phyloP scores from a whole-genome alignment of 805 yeast species.

The Danielozyma ontarioensis region DNA sequence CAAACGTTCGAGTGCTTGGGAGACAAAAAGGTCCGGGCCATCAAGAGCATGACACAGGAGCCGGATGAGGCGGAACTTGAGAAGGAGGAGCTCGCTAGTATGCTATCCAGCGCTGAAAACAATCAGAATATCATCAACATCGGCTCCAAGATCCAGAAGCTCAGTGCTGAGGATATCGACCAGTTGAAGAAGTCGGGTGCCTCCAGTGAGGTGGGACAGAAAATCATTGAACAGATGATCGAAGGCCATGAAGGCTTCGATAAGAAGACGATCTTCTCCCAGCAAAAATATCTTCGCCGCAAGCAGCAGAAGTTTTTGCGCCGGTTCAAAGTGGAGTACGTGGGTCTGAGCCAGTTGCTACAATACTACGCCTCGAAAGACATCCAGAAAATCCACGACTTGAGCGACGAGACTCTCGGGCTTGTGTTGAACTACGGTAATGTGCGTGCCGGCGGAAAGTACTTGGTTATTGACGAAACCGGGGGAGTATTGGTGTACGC shows the following conservation, averaged over 20 bases:
- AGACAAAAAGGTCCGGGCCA: constrained; percentile 46
- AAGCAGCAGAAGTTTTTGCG: constrained; percentile 89
- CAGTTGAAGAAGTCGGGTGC: constrained; percentile 66
- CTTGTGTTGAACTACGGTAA: constrained; percentile 73
- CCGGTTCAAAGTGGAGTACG: constrained; percentile 74
- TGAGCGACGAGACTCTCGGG: constrained; percentile 83
- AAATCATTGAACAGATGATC: constrained; percentile 76
- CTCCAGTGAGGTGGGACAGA: constrained; percentile 60
- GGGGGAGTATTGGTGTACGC: constrained; percentile 86
- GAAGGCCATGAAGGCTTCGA: constrained; percentile 82
- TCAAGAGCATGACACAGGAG: constrained; percentile 33
- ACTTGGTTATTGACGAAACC: constrained; percentile 88
- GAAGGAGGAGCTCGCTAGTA: constrained; percentile 30
- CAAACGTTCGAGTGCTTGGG: constrained; percentile 81
- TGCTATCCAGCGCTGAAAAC: constrained; percentile 48
- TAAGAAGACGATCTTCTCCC: constrained; percentile 83
- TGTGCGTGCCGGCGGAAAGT: constrained; percentile 84
- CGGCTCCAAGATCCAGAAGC: constrained; percentile 66
- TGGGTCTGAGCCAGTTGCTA: constrained; percentile 66
- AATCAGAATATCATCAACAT: constrained; percentile 63
- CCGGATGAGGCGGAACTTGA: constrained; percentile 32
- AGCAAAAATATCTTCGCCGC: constrained; percentile 85
- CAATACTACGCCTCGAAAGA: constrained; percentile 78
- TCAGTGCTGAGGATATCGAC: constrained; percentile 80
- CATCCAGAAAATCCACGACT: constrained; percentile 62